phyloP scores from a whole-genome alignment of 345 rosid genomes.

The Chamaenerion angustifolium region DNA sequence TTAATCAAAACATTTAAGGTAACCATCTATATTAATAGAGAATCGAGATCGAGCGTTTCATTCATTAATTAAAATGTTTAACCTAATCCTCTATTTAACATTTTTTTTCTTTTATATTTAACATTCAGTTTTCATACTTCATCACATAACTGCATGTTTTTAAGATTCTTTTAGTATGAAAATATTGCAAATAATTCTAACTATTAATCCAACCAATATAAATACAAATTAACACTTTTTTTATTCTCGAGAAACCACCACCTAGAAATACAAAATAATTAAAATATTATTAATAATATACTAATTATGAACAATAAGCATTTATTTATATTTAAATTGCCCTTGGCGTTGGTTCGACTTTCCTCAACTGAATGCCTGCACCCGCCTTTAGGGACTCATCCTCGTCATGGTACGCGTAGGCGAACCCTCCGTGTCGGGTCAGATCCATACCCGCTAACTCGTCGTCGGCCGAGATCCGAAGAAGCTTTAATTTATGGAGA shows the following conservation, averaged over 20 bases:
- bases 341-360: constrained; percentile 13
- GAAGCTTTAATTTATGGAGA: constrained; percentile 38
- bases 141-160: too few species aligned
- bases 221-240: too few species aligned
- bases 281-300: background rate
- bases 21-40: too few species aligned
- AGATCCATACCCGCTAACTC: constrained; percentile 83
- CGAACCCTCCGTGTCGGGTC: constrained; percentile 82
- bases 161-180: too few species aligned
- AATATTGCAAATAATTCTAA: too few species aligned
- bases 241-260: background rate
- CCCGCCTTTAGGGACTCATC: constrained; percentile 28
- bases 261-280: background rate
- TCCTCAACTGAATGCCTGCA: constrained; percentile 23
- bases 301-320: background rate
- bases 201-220: too few species aligned
- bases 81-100: too few species aligned
- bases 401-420: constrained; percentile 61
- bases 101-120: too few species aligned
- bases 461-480: constrained; percentile 60
- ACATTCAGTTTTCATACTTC: too few species aligned
- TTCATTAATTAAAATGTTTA: too few species aligned
- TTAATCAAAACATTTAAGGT: too few species aligned
- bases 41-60: too few species aligned
- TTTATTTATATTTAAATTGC: background rate